Conservation (phyloP, 495 filamentous ascomycete genomes). For the Lichina pygmaea region DNA sequence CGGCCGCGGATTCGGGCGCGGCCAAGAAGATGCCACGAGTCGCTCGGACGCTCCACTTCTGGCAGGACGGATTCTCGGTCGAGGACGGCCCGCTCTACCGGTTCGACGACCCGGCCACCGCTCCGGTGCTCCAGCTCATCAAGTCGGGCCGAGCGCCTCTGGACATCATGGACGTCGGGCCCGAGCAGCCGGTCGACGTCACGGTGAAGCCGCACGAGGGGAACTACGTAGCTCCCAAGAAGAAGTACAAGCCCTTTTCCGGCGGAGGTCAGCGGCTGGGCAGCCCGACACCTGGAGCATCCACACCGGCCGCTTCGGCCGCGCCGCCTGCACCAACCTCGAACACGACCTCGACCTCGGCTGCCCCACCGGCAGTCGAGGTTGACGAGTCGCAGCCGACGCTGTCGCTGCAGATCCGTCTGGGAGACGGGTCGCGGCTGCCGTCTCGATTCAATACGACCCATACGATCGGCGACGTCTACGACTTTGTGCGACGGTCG, state of each 20-base stretch:
- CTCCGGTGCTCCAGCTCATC: constrained; percentile 58
- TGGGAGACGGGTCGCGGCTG: constrained; percentile 71
- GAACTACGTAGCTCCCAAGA: constrained; percentile 58
- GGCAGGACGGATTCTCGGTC: constrained; percentile 82
- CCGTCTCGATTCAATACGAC: constrained; percentile 75
- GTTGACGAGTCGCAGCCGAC: constrained; percentile 55
- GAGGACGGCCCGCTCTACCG: constrained; percentile 80
- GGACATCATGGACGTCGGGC: constrained; percentile 64
- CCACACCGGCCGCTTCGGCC: constrained; percentile 14
- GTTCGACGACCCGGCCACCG: constrained; percentile 71
- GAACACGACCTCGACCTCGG: constrained; percentile 8
- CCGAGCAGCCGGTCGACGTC: constrained; percentile 72
- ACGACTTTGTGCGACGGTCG: constrained; percentile 51
- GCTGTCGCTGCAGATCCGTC: constrained; percentile 59
- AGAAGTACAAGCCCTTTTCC: constrained; percentile 64
- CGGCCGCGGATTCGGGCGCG: constrained; percentile 25
- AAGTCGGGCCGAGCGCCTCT: constrained; percentile 66
- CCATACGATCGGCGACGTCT: constrained; percentile 78
- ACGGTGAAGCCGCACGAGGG: constrained; percentile 67
- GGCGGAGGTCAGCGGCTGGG: constrained; percentile 72
- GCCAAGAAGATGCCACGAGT: constrained; percentile 17
- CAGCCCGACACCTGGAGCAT: constrained; percentile 53
- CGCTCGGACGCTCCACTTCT: constrained; percentile 59
- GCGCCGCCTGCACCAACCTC: constrained; percentile 1
- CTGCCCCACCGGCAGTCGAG: constrained; percentile 17